Evolutionary conservation across 2,329 filamentous ascomycete species (phyloP), one percentile per base, ranked within the genome.

Genomic region (Alternaria angustiovoidea): DNA sequence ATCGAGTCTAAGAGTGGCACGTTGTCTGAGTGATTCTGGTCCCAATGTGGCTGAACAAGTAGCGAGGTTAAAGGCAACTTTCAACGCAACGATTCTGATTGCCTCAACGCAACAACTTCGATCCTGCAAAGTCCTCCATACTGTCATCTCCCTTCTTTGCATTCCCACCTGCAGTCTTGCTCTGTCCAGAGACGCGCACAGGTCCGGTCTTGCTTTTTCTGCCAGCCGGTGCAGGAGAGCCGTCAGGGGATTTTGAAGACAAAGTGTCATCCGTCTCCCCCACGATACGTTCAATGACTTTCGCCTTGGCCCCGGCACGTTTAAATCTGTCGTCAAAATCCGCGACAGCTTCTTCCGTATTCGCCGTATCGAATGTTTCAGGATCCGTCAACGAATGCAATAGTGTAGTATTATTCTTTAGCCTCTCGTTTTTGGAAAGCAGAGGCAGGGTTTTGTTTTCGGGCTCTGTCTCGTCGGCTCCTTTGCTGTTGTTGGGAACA

Each of bases 241-340:
- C 7, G 18, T 63, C 62, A 7, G 57, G 57, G 32, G 64, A 62
- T 30, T 59, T 63, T 6, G 57, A n/a, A 7, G 51, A 6, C 11
- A 28, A 11, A 2, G 51, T 3, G 5, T 36, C 24, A 5, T 49
- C 41, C 1, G 48, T 43, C 36, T 79, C 76, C 0, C 86, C 85
- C 26, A 86, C 72, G 9, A 92, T 88, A 61, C 89, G 89, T 77
- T 95, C 91, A 44, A 98, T 88, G 47, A 99, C 86, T 79, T 94
- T 96, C 1, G 87, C 87, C 76, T 97, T 97, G 3, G 91, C 91
- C 68, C 88, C 87, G 4, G 93, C 94, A 65, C 92, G 87, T 80
- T 94, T 95, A 39, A 96, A 75, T 12, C 94, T 85, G 75, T 97
- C 92, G 72, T 99, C 95, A 72, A 96, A 94, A 71, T 97, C 94